A percentile compares a stretch with the other conserved stretches of the same genome.
Evolutionary conservation across 2,329 filamentous ascomycete species (phyloP).

Genomic region (Colletotrichum echinochloae): DNA sequence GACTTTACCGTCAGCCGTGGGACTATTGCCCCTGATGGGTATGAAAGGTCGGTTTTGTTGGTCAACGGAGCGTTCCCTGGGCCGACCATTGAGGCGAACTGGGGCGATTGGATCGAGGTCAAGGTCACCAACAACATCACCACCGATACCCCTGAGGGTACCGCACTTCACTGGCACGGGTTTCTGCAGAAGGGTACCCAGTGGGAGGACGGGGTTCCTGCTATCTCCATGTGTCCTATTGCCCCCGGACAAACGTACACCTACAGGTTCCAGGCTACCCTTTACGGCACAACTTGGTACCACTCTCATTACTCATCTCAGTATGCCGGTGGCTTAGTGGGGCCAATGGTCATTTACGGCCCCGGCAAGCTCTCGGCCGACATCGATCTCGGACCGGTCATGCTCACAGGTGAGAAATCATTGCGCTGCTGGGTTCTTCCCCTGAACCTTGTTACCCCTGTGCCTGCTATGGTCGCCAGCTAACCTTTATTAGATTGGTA

Average conservation of each 20-base stretch:
- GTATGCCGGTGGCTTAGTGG: not conserved
- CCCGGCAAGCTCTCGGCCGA: not conserved
- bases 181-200: conserved; percentile 35
- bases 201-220: not conserved
- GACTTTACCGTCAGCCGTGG: conserved; percentile 65
- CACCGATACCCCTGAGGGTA: conserved; percentile 59
- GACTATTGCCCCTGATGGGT: conserved; percentile 67
- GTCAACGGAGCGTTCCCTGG: not conserved
- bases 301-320: not conserved
- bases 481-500: not conserved
- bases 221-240: not conserved
- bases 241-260: not conserved
- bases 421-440: too few relatives aligned
- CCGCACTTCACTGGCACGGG: conserved; percentile 66
- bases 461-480: not conserved
- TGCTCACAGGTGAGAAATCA: not conserved
- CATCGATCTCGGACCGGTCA: not conserved
- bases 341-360: not conserved
- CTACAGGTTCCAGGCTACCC: not conserved
- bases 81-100: conserved; percentile 70
- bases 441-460: too few relatives aligned
- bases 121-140: conserved; percentile 76
- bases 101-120: conserved; percentile 72
- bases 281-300: not conserved
- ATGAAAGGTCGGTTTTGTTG: conserved; percentile 57